These are phyloP conservation scores for Penicillium waksmanii DNA, from an alignment of 495 filamentous ascomycete genomes.

Conservation along the genomic window DNA sequence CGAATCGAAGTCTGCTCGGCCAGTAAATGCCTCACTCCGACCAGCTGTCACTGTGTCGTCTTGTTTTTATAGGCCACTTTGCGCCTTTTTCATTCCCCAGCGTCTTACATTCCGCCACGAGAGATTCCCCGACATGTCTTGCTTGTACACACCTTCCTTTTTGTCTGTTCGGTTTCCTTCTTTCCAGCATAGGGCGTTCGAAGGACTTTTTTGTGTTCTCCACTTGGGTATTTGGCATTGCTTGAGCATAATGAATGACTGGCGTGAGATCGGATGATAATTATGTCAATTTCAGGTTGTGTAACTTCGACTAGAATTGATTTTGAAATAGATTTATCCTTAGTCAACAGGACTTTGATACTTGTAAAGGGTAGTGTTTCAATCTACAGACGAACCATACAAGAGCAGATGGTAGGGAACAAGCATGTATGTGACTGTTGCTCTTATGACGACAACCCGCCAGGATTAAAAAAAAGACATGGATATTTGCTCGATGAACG, in stretches of 20 bases:
- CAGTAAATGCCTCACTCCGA: conserved; percentile 1
- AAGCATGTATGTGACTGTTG: conserved; percentile 10
- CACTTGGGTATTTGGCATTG: conserved; percentile 14
- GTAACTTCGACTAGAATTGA: conserved; percentile 3
- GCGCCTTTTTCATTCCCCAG: conserved; percentile 25
- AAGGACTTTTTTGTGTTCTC: conserved; percentile 2
- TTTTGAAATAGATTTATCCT: conserved; percentile 3
- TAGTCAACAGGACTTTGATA: neutral
- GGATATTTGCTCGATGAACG: conserved; percentile 39
- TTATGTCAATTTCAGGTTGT: conserved; percentile 3
- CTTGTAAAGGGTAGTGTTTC: no score
- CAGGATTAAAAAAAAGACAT: conserved; percentile 19
- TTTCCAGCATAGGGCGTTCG: conserved; percentile 13
- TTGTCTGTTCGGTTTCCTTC: conserved; percentile 11
- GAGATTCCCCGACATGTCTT: conserved; percentile 37
- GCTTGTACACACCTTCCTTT: conserved; percentile 22
- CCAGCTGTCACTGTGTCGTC: conserved; percentile 5
- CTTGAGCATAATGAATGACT: conserved; percentile 25
- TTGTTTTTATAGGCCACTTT: conserved; percentile 20
- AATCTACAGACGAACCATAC: no score
- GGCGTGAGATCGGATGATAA: conserved; percentile 13
- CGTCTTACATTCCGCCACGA: conserved; percentile 30
- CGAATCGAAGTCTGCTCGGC: conserved; percentile 27
- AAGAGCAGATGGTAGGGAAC: neutral
- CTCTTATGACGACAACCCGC: conserved; percentile 14